Evolutionary conservation across 2,329 filamentous ascomycete species (phyloP), one percentile per base, ranked within the genome.

Genomic region (Penicillium oxalicum): DNA sequence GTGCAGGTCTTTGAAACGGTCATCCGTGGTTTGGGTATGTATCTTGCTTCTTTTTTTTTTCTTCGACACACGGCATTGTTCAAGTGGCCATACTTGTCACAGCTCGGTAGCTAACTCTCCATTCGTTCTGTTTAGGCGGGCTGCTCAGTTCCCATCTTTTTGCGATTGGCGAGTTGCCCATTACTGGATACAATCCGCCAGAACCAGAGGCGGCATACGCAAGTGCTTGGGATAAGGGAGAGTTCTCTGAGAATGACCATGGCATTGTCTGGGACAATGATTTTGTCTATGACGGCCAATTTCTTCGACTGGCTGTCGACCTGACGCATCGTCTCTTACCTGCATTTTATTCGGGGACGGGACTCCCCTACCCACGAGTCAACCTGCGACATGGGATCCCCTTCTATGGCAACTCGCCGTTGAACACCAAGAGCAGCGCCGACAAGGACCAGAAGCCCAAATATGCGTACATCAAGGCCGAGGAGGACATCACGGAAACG

Each of bases 1-100:
- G 93, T 98, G 2, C 91, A 98, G 71, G 89, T 98, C 35, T 98
- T 98, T 63, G 93, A 98, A 74, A 97, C 91, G 0, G 91, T 95
- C 33, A 98, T 98, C 59, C 81, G 93, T 50, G 93, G 91, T 12
- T 81, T 72, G 47, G 70, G 69, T 71, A 62, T 48, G 66, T 32
- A 11, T 24, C 26, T 27, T 9, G 18, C 18, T 18, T 18, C 18
- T 18, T 18, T 18, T 18, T 18, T 18, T 18, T 18, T 18, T 18
- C 18, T 18, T 18, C 18, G 18, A 18, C 18, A 18, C 18, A 18
- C 18, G 18, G 18, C 18, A 18, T 18, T 18, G 18, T 18, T 18
- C 18, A 18, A 18, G 18, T 18, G 18, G 18, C 18, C 18, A 18
- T 18, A 18, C 18, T 18, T 18, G 18, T 18, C 18, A 18, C 18